These are phyloP conservation scores for Rubia peregrina DNA, from an alignment of 305 asterid species.

Conservation along the genomic window DNA sequence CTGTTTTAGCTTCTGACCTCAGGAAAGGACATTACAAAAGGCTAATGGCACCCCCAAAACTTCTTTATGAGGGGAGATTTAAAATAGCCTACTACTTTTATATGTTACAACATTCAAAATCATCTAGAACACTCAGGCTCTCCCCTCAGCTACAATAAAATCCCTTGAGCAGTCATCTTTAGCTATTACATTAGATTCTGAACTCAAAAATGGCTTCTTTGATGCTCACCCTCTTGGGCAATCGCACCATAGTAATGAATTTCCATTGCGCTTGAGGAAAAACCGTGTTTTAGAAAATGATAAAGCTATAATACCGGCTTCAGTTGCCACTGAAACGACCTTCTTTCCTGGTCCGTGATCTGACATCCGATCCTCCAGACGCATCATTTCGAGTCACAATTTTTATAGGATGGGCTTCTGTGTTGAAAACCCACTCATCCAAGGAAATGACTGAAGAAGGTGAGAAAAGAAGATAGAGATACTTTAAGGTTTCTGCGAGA, in stretches of 20 bases:
- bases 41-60: neutral
- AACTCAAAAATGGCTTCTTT: neutral
- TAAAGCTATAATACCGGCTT: neutral
- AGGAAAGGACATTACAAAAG: neutral
- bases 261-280: conserved; percentile 1
- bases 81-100: conserved; percentile 1
- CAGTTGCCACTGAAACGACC: conserved; percentile 63
- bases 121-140: neutral
- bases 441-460: conserved; percentile 84
- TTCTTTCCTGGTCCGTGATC: conserved; percentile 72
- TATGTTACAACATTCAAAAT: neutral
- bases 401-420: conserved; percentile 94
- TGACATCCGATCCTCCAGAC: conserved; percentile 28
- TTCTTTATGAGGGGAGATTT: conserved; percentile 1
- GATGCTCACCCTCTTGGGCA: neutral
- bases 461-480: conserved; percentile 88
- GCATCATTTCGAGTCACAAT: conserved; percentile 50
- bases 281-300: conserved; percentile 7
- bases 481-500: conserved; percentile 91
- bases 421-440: conserved; percentile 97
- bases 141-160: neutral
- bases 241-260: neutral
- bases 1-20: no score
- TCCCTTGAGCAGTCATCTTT: neutral
- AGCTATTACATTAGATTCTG: neutral